Evolutionary conservation across 2,329 filamentous ascomycete species (phyloP).

Genomic region (Hypoxylon sp.): DNA sequence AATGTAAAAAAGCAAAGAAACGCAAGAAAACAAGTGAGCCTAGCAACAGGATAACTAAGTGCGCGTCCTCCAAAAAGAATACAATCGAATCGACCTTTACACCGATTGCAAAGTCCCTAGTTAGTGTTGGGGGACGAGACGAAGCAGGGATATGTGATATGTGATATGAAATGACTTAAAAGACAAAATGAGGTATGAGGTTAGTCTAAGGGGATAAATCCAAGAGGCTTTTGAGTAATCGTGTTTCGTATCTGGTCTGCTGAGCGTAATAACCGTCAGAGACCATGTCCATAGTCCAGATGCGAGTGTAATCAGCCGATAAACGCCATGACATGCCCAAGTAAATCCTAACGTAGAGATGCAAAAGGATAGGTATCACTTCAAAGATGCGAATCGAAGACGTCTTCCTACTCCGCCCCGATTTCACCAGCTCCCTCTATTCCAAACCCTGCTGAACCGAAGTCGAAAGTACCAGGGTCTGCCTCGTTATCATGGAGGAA

Average conservation of each 20-base stretch:
- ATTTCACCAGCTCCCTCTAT: slow-evolving; percentile 71
- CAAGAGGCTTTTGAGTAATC: slow-evolving; percentile 49
- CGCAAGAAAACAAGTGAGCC: slow-evolving; percentile 21
- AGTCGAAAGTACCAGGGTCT: slow-evolving; percentile 67
- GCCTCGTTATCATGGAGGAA: slow-evolving; percentile 73
- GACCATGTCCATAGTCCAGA: slow-evolving; percentile 51
- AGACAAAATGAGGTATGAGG: slow-evolving; percentile 31
- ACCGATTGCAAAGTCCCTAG: slow-evolving; percentile 20
- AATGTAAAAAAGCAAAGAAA: slow-evolving; percentile 7
- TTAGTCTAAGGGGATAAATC: slow-evolving; percentile 38
- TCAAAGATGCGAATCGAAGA: slow-evolving; percentile 7
- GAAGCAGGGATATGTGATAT: slow-evolving; percentile 30
- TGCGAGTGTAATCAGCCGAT: slow-evolving; percentile 52
- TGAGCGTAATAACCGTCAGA: slow-evolving; percentile 47
- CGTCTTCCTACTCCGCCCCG: slow-evolving; percentile 65
- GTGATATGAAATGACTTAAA: slow-evolving; percentile 32
- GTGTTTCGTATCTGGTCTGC: slow-evolving; percentile 51
- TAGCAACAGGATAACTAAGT: slow-evolving; percentile 7
- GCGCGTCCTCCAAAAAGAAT: slow-evolving; percentile 22
- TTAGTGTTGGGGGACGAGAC: slow-evolving; percentile 3
- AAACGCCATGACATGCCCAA: slow-evolving; percentile 55
- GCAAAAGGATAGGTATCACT: slow-evolving; percentile 34
- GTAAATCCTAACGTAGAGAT: slow-evolving; percentile 41
- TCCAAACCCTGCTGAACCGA: slow-evolving; percentile 65
- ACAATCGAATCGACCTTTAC: slow-evolving; percentile 34